phyloP scores from a whole-genome alignment of 2,329 filamentous ascomycete genomes.

The Aciculosporium take region DNA sequence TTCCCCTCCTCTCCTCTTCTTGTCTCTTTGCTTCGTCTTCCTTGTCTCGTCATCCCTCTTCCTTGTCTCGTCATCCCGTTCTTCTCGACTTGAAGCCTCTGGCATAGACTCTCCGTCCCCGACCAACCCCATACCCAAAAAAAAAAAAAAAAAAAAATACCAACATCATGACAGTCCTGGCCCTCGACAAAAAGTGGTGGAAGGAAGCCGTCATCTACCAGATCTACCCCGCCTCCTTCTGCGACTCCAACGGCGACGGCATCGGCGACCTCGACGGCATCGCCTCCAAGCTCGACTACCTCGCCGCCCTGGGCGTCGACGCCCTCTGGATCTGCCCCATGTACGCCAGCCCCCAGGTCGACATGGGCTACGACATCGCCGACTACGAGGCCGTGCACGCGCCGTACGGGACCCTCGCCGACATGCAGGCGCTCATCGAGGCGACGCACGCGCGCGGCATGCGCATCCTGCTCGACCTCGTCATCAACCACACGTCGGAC shows the following conservation, averaged over 20 bases:
- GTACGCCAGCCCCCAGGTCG: constrained; percentile 47
- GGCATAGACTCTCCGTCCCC: too few relatives aligned
- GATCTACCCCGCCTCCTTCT: constrained; percentile 45
- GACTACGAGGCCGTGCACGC: constrained; percentile 53
- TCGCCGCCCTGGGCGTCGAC: constrained; percentile 45
- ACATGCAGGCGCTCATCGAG: constrained; percentile 48
- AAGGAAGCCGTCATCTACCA: constrained; percentile 44
- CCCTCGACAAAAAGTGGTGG: constrained; percentile 30
- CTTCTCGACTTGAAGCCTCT: too few relatives aligned
- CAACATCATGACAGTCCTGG: constrained; percentile 12
- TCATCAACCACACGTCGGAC: constrained; percentile 64
- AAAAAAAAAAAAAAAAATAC: neutral
- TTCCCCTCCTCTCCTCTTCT: too few relatives aligned
- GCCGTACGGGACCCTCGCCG: constrained; percentile 51
- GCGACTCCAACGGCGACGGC: constrained; percentile 43
- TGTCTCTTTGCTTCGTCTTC: neutral
- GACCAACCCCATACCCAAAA: too few relatives aligned
- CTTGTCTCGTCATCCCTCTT: too few relatives aligned
- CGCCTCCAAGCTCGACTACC: constrained; percentile 45
- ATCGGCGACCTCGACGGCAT: constrained; percentile 51
- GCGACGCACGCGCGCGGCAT: constrained; percentile 49
- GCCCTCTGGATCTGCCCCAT: constrained; percentile 56
- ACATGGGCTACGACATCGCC: constrained; percentile 58
- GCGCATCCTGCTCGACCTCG: constrained; percentile 59
- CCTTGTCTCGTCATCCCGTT: too few relatives aligned